These are phyloP conservation scores for Vitis hybrid DNA, from an alignment of 177 flowering plant species.

Conservation along the genomic window DNA sequence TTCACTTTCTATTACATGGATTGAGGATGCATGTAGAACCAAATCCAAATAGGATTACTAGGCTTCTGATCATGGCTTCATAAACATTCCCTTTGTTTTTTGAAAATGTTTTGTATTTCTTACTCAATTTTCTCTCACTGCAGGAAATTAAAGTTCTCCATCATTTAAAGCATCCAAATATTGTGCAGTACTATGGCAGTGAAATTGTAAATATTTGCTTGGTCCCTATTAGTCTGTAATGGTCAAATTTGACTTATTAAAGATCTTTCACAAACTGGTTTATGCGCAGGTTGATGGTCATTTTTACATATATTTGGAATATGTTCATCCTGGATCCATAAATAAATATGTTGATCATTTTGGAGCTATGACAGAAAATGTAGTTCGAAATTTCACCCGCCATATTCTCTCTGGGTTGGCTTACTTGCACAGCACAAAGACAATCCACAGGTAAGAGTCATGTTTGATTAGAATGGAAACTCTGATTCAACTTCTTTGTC, in stretches of 20 bases:
- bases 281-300: conserved; percentile 63
- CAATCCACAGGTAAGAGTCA: conserved; percentile 68
- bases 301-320: conserved; percentile 82
- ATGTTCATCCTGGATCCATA: conserved; percentile 85
- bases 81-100: neutral
- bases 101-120: neutral
- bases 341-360: conserved; percentile 70
- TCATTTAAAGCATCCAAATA: conserved; percentile 78
- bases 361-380: conserved; percentile 76
- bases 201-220: conserved; percentile 57
- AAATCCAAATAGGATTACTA: neutral
- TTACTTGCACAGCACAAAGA: conserved; percentile 78
- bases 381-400: conserved; percentile 84
- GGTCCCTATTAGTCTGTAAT: neutral
- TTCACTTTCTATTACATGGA: neutral
- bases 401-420: conserved; percentile 85
- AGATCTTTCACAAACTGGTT: neutral
- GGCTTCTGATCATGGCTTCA: neutral
- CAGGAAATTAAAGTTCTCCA: conserved; percentile 87
- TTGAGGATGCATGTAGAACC: neutral
- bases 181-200: conserved; percentile 93
- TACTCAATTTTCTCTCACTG: conserved; percentile 1
- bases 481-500: neutral
- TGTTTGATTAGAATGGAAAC: neutral
- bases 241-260: neutral